Percentiles rank a stretch among this genome's conserved stretches.
Conservation (phyloP, 2,329 filamentous ascomycete genomes). For the Verticillium alfalfae region DNA sequence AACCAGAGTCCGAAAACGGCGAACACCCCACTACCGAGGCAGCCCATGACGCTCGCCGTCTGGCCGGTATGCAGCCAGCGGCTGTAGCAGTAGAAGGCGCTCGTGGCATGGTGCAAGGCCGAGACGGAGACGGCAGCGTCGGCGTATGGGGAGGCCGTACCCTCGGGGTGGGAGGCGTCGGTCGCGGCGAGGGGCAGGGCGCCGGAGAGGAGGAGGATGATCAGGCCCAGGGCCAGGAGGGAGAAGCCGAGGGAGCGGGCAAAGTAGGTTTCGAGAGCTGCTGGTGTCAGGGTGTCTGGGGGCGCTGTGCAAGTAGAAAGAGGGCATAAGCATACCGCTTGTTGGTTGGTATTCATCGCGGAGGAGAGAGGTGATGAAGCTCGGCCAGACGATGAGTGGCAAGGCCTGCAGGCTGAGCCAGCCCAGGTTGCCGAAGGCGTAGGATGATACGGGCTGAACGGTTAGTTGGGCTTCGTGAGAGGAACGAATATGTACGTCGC, state of each 20-base stretch:
- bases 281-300: slow-evolving; percentile 1
- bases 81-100: slow-evolving; percentile 63
- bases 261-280: slow-evolving; percentile 67
- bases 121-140: slow-evolving; percentile 62
- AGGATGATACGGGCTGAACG: slow-evolving; percentile 40
- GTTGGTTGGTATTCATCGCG: slow-evolving; percentile 21
- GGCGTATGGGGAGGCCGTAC: slow-evolving; percentile 56
- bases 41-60: slow-evolving; percentile 55
- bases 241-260: slow-evolving; percentile 64
- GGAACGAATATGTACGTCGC: background rate
- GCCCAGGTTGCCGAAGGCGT: slow-evolving; percentile 44
- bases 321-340: slow-evolving; percentile 16
- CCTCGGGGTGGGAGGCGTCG: slow-evolving; percentile 21
- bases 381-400: slow-evolving; percentile 41
- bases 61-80: slow-evolving; percentile 54
- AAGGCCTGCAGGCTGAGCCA: slow-evolving; percentile 45
- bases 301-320: background rate
- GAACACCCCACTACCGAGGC: slow-evolving; percentile 49
- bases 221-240: slow-evolving; percentile 57
- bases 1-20: slow-evolving; percentile 44
- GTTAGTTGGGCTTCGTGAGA: background rate
- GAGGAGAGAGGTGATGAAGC: slow-evolving; percentile 39
- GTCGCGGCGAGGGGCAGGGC: slow-evolving; percentile 58
- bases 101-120: slow-evolving; percentile 56
- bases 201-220: slow-evolving; percentile 66